Base-by-base conservation (phyloP, 306 rosid species). In the Acacia acuminata region DNA sequence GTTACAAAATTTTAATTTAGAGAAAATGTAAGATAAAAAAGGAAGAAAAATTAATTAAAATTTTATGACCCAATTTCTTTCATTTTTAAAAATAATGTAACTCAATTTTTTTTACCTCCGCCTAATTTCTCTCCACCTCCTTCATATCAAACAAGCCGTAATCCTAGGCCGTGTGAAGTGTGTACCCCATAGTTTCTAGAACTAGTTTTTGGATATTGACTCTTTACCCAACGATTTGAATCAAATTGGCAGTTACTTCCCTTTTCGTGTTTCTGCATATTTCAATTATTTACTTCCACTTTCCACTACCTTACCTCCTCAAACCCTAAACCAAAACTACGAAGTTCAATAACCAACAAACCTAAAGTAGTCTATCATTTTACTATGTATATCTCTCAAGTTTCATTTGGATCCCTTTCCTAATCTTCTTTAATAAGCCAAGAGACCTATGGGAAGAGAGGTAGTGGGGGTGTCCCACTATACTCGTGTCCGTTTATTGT, bases 181-280 rank as follows among this genome's bases (percentile, higher is more conserved):
- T 13, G 42, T 4, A 73, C 73, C 32, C 82, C 55, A 5, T 58
- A 14, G 76, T 25, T 72, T 25, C 76, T 48, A 20, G 16, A 71
- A 71, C 82, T 73, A 44, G 27, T 53, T 40, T 48, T 79, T 78
- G 58, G 82, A 79, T 9, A 79, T 78, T 70, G 83, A 74, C 71
- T 55, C 36, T 78, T 60, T 24, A 74, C 81, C 79, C 67, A 40
- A 45, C 75, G 47, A 79, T 82, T 53, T 76, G 38, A 72, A 71
- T 72, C 61, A 83, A 86, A 66, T 44, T 19, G 64, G 82, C n/a
- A 17, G 16, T 14, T 53, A 79, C 42, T 83, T 83, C 81, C 80
- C 75, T 22, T 45, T 76, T 82, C 82, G 72, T 38, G 77, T 55
- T 63, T 32, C 81, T 71, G 79, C 79, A 77, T 71, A 84, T 80